A percentile compares a stretch with the other conserved stretches of the same genome.
These are phyloP conservation scores for Chrysanthemum makinoi DNA, from an alignment of 129 eudicot genomes.

Conservation along the genomic window DNA sequence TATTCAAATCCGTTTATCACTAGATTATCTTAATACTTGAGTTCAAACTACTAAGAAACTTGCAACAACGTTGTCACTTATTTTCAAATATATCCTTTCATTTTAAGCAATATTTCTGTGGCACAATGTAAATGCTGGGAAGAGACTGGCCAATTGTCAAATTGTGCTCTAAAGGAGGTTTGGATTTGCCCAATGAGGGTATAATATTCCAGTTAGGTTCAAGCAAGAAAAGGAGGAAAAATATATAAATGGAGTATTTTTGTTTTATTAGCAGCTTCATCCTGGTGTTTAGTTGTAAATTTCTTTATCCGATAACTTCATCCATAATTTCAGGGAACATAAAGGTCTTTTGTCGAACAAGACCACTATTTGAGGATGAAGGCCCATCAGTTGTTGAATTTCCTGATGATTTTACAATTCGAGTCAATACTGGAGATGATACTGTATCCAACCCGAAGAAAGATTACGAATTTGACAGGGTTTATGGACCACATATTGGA, in stretches of 20 bases:
- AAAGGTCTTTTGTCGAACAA: slow-evolving; percentile 85
- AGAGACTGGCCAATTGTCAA: slow-evolving; percentile 10
- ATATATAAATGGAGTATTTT: not conserved
- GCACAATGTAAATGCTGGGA: not conserved
- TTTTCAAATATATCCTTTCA: not conserved
- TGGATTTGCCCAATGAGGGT: not conserved
- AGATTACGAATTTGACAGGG: slow-evolving; percentile 98
- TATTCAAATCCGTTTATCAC: too few species aligned
- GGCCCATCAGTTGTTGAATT: slow-evolving; percentile 83
- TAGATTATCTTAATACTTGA: too few species aligned
- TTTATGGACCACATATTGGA: slow-evolving; percentile 97
- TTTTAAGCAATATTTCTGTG: not conserved
- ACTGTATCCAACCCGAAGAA: slow-evolving; percentile 77
- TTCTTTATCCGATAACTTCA: slow-evolving; percentile 1
- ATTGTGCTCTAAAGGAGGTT: slow-evolving; percentile 8
- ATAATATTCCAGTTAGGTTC: not conserved
- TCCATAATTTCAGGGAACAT: slow-evolving; percentile 64
- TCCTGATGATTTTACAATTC: slow-evolving; percentile 83
- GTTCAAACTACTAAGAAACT: too few species aligned
- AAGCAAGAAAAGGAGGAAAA: slow-evolving; percentile 4
- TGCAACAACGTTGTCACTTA: too few species aligned
- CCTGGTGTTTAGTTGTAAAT: not conserved
- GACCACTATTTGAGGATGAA: slow-evolving; percentile 98
- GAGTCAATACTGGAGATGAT: slow-evolving; percentile 78
- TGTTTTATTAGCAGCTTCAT: slow-evolving; percentile 13